A percentile compares a stretch with the other conserved stretches of the same genome.
Conservation (phyloP, 176 grass and related monocot genomes). For the Triticum turgidum region DNA sequence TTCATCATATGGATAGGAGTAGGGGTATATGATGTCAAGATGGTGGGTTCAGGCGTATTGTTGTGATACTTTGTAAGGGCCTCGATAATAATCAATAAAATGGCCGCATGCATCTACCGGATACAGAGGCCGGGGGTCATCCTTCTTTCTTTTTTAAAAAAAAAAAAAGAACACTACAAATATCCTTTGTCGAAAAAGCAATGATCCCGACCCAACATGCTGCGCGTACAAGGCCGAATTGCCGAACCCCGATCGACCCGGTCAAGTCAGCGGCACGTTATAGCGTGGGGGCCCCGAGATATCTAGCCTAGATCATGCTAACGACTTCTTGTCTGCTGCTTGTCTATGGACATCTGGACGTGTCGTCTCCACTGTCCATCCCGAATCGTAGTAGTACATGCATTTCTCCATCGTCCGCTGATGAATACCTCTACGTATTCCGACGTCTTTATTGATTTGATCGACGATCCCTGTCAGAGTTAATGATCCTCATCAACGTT, state of each 20-base stretch:
- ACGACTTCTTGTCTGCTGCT: constrained; percentile 47
- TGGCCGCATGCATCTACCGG: too few species aligned
- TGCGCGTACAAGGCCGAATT: not conserved
- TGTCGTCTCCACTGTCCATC: not conserved
- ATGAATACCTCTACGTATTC: not conserved
- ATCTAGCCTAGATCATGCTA: constrained; percentile 45
- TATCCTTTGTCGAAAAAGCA: not conserved
- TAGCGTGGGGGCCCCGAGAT: not conserved
- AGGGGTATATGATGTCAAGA: too few species aligned
- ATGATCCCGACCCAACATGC: not conserved
- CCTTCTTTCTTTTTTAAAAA: too few species aligned
- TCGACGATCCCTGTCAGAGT: too few species aligned
- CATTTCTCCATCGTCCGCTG: not conserved
- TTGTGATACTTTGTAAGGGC: too few species aligned
- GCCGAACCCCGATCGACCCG: not conserved
- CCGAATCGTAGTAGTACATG: not conserved
- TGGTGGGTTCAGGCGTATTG: too few species aligned
- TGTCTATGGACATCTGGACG: constrained; percentile 21
- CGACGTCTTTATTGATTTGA: not conserved
- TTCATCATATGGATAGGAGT: too few species aligned
- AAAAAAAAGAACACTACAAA: not conserved
- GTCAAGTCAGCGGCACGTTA: not conserved
- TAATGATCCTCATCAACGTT: too few species aligned
- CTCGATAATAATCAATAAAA: too few species aligned
- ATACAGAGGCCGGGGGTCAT: too few species aligned